Conservation (phyloP, 148 eudicot species). For the Cornus suecica region DNA sequence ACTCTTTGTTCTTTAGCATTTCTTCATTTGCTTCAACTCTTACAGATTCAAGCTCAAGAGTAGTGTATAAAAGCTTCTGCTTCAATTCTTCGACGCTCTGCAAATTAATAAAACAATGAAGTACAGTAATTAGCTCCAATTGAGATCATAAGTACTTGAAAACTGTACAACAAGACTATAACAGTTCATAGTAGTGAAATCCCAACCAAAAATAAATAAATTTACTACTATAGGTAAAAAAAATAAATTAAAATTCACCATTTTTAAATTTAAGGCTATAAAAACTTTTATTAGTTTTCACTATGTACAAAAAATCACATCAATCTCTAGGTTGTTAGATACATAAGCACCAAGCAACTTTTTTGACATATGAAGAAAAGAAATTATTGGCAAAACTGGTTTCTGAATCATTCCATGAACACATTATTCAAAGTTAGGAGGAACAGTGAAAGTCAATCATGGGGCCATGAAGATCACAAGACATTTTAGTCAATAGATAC, state of each 20-base stretch:
- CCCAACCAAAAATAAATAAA: too few species aligned
- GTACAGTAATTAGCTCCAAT: neutral
- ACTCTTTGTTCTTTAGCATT: slow-evolving; percentile 38
- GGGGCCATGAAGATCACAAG: slow-evolving; percentile 3
- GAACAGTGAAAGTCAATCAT: neutral
- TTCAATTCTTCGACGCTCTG: slow-evolving; percentile 51
- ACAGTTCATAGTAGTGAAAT: too few species aligned
- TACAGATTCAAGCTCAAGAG: slow-evolving; percentile 45
- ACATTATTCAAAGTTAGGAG: slow-evolving; percentile 1
- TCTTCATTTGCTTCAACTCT: slow-evolving; percentile 39
- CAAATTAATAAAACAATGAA: neutral
- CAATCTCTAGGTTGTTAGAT: neutral
- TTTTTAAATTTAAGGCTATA: too few species aligned
- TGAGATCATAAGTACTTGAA: too few species aligned
- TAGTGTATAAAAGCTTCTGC: slow-evolving; percentile 41
- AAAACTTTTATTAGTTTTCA: neutral
- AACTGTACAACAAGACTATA: too few species aligned
- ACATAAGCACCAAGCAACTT: neutral
- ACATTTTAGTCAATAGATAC: neutral
- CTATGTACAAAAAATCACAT: neutral
- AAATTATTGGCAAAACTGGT: neutral
- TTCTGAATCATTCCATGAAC: neutral
- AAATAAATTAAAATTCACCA: neutral
- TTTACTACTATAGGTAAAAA: too few species aligned
- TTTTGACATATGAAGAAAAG: neutral